Evolutionary conservation across 768 basidiomycete species (phyloP).

Genomic region (Mycena venus): DNA sequence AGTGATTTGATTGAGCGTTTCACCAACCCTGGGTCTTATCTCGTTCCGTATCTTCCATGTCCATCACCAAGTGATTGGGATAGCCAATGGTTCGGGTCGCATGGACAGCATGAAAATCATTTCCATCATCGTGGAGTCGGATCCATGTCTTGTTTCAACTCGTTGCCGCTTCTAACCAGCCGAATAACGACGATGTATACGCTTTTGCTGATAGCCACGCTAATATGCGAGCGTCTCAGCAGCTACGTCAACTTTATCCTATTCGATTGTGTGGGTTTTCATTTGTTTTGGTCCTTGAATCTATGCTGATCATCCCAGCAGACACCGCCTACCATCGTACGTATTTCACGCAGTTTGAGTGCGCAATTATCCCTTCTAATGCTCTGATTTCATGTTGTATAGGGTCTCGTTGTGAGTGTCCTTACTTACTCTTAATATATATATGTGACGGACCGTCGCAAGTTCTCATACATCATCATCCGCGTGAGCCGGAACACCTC

Average conservation of each 20-base stretch:
- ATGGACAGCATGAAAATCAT: neutral
- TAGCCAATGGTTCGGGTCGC: neutral
- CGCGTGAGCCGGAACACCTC: neutral
- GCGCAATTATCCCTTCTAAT: too few species aligned
- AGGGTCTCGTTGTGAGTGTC: slow-evolving; percentile 1
- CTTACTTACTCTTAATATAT: too few species aligned
- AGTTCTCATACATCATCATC: neutral
- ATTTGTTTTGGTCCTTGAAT: neutral
- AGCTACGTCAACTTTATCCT: neutral
- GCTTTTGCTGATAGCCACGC: neutral
- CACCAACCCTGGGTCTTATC: neutral
- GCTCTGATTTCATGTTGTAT: too few species aligned
- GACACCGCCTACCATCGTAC: neutral
- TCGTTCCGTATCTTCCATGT: neutral
- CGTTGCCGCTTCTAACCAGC: too few species aligned
- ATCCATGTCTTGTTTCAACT: neutral
- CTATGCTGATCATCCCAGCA: neutral
- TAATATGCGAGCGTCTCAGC: neutral
- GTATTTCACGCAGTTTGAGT: too few species aligned
- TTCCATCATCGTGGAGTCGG: slow-evolving; percentile 1
- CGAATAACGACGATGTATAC: too few species aligned
- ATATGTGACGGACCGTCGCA: too few species aligned
- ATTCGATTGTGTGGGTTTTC: neutral
- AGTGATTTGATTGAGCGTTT: too few species aligned
- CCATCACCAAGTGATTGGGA: neutral